Conservation (phyloP, 177 flowering plant genomes). For the Vitis hybrid region DNA sequence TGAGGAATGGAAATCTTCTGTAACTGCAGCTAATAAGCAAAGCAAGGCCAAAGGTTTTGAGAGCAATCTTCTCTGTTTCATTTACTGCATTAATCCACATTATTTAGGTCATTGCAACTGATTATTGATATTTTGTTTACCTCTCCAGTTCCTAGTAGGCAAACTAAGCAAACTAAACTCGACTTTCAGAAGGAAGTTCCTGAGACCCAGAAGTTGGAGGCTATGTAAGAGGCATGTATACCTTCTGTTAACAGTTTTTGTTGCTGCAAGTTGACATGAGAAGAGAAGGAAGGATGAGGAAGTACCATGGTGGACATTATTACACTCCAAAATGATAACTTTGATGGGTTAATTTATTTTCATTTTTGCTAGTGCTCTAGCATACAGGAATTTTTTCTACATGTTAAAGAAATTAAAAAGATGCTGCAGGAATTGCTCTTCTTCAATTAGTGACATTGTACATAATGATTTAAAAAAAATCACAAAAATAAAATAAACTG, state of each 20-base stretch:
- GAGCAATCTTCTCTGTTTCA: background rate
- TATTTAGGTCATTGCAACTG: background rate
- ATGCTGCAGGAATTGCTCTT: background rate
- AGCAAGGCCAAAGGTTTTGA: conserved; percentile 46
- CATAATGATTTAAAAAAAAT: background rate
- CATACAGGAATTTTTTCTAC: background rate
- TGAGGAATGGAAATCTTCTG: conserved; percentile 77
- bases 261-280: background rate
- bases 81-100: background rate
- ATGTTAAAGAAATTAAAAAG: background rate
- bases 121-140: background rate
- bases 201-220: conserved; percentile 31
- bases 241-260: background rate
- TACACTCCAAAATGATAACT: background rate
- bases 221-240: conserved; percentile 17
- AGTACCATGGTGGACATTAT: background rate
- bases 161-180: conserved; percentile 49
- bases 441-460: background rate
- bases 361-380: background rate
- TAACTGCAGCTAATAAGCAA: conserved; percentile 51
- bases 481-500: background rate
- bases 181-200: conserved; percentile 42
- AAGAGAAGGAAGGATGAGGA: background rate
- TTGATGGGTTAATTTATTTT: background rate
- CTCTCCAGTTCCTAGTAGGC: conserved; percentile 31